These are phyloP conservation scores for Grosmannia huntii DNA, from an alignment of 2,329 filamentous ascomycete genomes.

Conservation along the genomic window DNA sequence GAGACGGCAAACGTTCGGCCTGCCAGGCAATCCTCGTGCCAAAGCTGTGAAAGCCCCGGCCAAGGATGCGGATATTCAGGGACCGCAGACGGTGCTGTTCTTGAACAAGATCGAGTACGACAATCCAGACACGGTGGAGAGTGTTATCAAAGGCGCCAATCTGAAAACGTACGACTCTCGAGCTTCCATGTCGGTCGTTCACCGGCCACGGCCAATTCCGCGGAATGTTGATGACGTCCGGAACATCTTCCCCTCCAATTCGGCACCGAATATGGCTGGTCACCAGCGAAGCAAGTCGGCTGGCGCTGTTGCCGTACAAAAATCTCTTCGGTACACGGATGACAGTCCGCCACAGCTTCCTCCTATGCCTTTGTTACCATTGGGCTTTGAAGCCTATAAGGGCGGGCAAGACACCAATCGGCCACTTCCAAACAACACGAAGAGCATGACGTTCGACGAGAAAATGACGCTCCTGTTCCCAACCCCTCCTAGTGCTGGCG, in stretches of 20 bases:
- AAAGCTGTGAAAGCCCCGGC: conserved; percentile 19
- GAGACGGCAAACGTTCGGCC: conserved; percentile 30
- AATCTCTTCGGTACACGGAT: conserved; percentile 29
- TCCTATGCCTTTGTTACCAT: conserved; percentile 39
- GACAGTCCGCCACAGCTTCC: conserved; percentile 38
- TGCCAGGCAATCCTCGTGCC: conserved; percentile 35
- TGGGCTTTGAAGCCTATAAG: conserved; percentile 21
- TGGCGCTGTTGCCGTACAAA: conserved; percentile 30
- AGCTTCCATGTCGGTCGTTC: conserved; percentile 28
- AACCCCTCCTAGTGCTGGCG: conserved; percentile 18
- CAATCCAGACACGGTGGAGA: conserved; percentile 34
- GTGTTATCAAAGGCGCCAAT: conserved; percentile 32
- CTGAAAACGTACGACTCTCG: conserved; percentile 11
- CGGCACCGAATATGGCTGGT: conserved; percentile 21
- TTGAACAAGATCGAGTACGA: conserved; percentile 44
- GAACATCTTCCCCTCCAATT: conserved; percentile 32
- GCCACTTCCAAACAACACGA: conserved; percentile 37
- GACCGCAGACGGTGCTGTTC: conserved; percentile 39
- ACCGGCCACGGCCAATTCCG: conserved; percentile 44
- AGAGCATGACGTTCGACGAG: conserved; percentile 46
- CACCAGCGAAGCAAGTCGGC: conserved; percentile 38
- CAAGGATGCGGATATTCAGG: conserved; percentile 16
- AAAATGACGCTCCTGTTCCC: conserved; percentile 41
- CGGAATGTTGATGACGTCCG: conserved; percentile 33
- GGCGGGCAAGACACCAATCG: conserved; percentile 15